Evolutionary conservation across 2,329 filamentous ascomycete genomes (phyloP).

Genomic region (Ilyonectria sp.): DNA sequence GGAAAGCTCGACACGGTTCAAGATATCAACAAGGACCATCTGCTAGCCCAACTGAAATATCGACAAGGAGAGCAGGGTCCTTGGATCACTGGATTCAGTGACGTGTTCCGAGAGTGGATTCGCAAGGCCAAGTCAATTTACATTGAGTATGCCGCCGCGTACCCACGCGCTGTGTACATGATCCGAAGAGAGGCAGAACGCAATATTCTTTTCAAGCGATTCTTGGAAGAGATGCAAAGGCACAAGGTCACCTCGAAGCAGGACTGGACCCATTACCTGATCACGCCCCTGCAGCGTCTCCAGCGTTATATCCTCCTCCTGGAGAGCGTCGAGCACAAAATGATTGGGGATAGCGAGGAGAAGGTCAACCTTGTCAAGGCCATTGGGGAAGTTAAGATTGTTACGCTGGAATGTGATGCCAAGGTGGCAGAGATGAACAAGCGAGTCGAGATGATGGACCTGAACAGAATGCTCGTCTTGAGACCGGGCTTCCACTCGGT

Average conservation of each 20-base stretch:
- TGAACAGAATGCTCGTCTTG: constrained; percentile 86
- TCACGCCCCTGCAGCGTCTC: constrained; percentile 91
- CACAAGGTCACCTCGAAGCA: constrained; percentile 87
- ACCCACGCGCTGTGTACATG: constrained; percentile 86
- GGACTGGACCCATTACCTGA: constrained; percentile 95
- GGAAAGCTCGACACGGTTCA: constrained; percentile 91
- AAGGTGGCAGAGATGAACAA: constrained; percentile 94
- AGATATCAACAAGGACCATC: constrained; percentile 91
- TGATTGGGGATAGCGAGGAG: constrained; percentile 87
- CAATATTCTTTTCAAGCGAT: constrained; percentile 89
- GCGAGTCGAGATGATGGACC: constrained; percentile 89
- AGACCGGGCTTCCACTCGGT: constrained; percentile 91
- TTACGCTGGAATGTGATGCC: constrained; percentile 91
- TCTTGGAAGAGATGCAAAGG: constrained; percentile 84
- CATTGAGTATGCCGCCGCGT: constrained; percentile 91
- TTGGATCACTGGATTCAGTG: constrained; percentile 94
- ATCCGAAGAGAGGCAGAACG: constrained; percentile 87
- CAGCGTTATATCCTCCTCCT: constrained; percentile 92
- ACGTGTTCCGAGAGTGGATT: constrained; percentile 98
- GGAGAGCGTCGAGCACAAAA: constrained; percentile 86
- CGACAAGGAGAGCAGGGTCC: constrained; percentile 97
- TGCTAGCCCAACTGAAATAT: constrained; percentile 95
- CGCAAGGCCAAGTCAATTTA: constrained; percentile 92
- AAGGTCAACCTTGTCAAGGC: constrained; percentile 87
- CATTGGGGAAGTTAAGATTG: constrained; percentile 91